Evolutionary conservation across 495 filamentous ascomycete genomes (phyloP), one percentile per base, ranked within the genome.

Genomic region (Aspergillus nanangensis): DNA sequence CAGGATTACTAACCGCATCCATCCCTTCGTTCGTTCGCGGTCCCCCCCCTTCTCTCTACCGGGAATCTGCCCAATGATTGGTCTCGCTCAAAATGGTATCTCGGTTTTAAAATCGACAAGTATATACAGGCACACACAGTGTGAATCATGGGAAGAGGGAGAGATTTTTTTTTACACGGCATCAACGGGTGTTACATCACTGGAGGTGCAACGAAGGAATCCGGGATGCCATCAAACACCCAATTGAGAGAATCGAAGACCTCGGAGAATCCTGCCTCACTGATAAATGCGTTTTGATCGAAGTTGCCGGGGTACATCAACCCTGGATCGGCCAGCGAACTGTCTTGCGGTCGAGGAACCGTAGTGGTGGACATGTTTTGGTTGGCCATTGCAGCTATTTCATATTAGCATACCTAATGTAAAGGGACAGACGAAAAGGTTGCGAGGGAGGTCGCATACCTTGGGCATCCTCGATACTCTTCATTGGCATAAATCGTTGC

Each of bases 211-310:
- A 65, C 63, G 47, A 72, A 70, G 4, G 62, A 63, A 36, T 74
- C 69, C 0, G 70, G 70, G 32, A 72, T 63, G 5, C 70, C 70
- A 8, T 74, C 70, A 55, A 74, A 74, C 8, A 74, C 70, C 70
- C 70, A 74, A 36, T 74, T 74, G 10, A 74, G 55, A 1, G 69
- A 72, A 46, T 74, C 70, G 38, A 74, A 74, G 0, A 74, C 67
- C 41, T 74, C 70, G 0, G 70, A 74, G 36, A 74, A 74, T 0
- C 70, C 69, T 21, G 66, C 62, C 47, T 74, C 70, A 38, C 58
- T 67, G 48, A 74, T 67, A 32, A 74, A 72, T 0, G 59, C 63
- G 35, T 61, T 53, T 49, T 72, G 66, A 32, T 71, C 67, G 39
- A 74, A 71, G 21, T 69, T 63, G 17, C 62, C 31, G 17, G 66